These are phyloP conservation scores for Ilex asprella DNA, from an alignment of 257 asterid genomes.

Conservation along the genomic window DNA sequence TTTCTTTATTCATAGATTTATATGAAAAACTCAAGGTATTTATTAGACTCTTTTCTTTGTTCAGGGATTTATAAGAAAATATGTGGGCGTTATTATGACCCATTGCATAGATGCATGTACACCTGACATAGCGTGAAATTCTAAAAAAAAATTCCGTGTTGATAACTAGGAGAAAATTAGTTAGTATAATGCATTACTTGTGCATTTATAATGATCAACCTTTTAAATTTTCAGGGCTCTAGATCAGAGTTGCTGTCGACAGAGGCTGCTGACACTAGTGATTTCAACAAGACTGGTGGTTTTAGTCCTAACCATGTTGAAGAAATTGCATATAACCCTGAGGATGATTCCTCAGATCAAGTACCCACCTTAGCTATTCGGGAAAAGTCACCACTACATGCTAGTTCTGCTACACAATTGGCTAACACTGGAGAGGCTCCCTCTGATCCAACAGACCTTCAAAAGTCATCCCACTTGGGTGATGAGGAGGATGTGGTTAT, in stretches of 20 bases:
- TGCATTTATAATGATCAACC: constrained; percentile 15
- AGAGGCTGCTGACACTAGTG: constrained; percentile 34
- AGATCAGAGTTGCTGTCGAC: constrained; percentile 34
- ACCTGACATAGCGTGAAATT: neutral
- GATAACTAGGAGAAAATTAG: neutral
- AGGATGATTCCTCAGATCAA: constrained; percentile 58
- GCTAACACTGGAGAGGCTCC: constrained; percentile 37
- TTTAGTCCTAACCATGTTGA: constrained; percentile 29
- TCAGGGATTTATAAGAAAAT: too few species aligned
- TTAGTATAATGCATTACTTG: neutral
- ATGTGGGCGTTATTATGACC: too few species aligned
- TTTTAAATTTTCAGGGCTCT: constrained; percentile 41
- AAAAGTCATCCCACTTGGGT: constrained; percentile 24
- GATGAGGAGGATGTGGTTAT: constrained; percentile 40
- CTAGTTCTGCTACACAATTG: constrained; percentile 26
- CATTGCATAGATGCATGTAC: too few species aligned
- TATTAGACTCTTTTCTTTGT: too few species aligned
- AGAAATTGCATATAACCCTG: constrained; percentile 36
- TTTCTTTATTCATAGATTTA: too few species aligned
- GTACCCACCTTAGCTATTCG: constrained; percentile 66
- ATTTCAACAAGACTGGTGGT: constrained; percentile 33
- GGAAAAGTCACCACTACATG: constrained; percentile 40
- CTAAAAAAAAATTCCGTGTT: neutral
- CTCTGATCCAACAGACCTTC: constrained; percentile 24
- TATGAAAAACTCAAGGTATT: too few species aligned